Evolutionary conservation across 129 eudicot genomes (phyloP).

Genomic region (Helichrysum umbraculigerum): DNA sequence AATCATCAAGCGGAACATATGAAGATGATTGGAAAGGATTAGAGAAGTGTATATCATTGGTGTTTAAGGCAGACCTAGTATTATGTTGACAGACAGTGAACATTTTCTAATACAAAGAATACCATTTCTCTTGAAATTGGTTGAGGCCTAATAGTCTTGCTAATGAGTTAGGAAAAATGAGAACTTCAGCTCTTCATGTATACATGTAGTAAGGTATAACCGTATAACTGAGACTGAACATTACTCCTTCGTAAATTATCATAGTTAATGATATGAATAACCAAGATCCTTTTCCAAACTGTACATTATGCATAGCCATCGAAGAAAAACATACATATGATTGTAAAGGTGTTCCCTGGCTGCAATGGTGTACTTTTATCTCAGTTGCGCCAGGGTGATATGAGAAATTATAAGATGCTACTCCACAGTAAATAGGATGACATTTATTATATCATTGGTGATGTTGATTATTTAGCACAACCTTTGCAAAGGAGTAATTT

Average conservation of each 20-base stretch:
- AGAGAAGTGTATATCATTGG: conserved; percentile 13
- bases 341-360: conserved; percentile 5
- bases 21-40: conserved; percentile 22
- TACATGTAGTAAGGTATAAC: background rate
- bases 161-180: background rate
- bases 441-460: conserved; percentile 6
- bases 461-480: conserved; percentile 14
- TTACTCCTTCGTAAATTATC: background rate
- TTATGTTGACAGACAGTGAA: conserved; percentile 3
- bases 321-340: background rate
- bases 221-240: background rate
- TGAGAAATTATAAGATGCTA: background rate
- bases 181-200: background rate
- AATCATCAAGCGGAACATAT: background rate
- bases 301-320: background rate
- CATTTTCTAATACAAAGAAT: background rate
- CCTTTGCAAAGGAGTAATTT: conserved; percentile 14
- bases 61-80: conserved; percentile 13
- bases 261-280: background rate
- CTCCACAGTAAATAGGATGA: background rate
- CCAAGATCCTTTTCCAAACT: background rate
- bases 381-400: background rate
- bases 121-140: conserved; percentile 3
- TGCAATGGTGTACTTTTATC: background rate
- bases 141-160: background rate